Percentiles rank a stretch among this genome's conserved stretches.
Evolutionary conservation across 1,139 yeast genomes (phyloP).

Genomic region (Sugiyamaella paludigena): DNA sequence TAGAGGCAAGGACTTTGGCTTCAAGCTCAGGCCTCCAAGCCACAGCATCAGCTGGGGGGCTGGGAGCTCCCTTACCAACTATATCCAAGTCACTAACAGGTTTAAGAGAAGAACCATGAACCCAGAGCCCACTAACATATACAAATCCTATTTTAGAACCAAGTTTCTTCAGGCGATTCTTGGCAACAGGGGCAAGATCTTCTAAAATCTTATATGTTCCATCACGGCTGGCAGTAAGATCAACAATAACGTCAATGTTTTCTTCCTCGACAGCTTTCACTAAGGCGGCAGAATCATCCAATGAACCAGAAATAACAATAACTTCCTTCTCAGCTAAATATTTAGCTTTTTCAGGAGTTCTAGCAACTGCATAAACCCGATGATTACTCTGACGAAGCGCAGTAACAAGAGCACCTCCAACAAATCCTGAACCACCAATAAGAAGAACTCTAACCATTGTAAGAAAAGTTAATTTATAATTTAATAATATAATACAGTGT

Average conservation of each 20-base stretch:
- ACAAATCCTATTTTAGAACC: slow-evolving; percentile 14
- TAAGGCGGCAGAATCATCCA: slow-evolving; percentile 10
- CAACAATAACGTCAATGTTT: slow-evolving; percentile 16
- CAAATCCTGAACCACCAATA: slow-evolving; percentile 22
- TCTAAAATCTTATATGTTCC: slow-evolving; percentile 5
- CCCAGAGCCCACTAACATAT: slow-evolving; percentile 19
- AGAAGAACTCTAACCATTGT: slow-evolving; percentile 16
- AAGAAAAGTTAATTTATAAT: too few relatives aligned
- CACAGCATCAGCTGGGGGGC: slow-evolving; percentile 9
- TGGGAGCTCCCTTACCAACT: slow-evolving; percentile 1
- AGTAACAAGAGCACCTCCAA: slow-evolving; percentile 16
- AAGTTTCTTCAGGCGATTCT: slow-evolving; percentile 1
- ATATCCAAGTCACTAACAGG: slow-evolving; percentile 12
- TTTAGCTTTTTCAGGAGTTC: slow-evolving; percentile 15
- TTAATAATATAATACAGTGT: too few relatives aligned
- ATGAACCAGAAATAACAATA: slow-evolving; percentile 13
- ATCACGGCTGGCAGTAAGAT: slow-evolving; percentile 15
- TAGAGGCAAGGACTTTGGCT: slow-evolving; percentile 6
- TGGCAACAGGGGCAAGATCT: slow-evolving; percentile 7
- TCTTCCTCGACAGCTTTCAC: slow-evolving; percentile 11
- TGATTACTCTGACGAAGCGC: slow-evolving; percentile 17
- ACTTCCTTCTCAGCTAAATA: slow-evolving; percentile 9
- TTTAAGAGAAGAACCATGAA: slow-evolving; percentile 13
- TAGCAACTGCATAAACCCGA: slow-evolving; percentile 20
- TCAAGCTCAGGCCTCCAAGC: slow-evolving; percentile 17